Evolutionary conservation across 495 filamentous ascomycete genomes (phyloP).

Genomic region (Podospora comata): DNA sequence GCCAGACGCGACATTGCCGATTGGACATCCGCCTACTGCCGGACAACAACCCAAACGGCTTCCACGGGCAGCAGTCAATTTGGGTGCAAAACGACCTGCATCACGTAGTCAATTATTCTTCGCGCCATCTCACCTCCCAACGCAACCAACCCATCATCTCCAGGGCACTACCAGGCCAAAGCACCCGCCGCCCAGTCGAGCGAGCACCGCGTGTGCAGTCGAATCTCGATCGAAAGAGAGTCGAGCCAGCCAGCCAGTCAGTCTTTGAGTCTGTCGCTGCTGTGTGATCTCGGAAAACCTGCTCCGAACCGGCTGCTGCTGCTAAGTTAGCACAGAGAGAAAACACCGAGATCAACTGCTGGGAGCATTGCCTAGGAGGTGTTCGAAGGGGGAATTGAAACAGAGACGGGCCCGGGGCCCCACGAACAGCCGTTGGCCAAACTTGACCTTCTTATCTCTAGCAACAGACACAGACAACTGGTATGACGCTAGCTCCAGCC

Average conservation of each 20-base stretch:
- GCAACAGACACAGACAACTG: constrained; percentile 17
- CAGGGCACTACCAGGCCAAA: not conserved
- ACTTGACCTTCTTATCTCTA: constrained; percentile 21
- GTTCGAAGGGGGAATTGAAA: not conserved
- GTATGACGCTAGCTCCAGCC: constrained; percentile 33
- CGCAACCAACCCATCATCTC: not conserved
- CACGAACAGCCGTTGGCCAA: constrained; percentile 21
- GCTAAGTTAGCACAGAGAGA: not conserved
- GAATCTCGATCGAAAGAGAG: not conserved
- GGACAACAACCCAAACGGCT: not conserved
- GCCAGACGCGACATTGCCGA: constrained; percentile 1
- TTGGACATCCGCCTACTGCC: not conserved
- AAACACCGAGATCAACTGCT: not conserved
- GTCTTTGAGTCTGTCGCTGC: not conserved
- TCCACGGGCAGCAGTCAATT: not conserved
- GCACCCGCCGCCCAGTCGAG: not conserved
- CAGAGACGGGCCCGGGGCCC: not conserved
- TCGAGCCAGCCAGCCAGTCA: not conserved
- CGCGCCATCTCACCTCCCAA: constrained; percentile 9
- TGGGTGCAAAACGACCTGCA: not conserved
- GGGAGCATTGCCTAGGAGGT: not conserved
- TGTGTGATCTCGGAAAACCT: constrained; percentile 3
- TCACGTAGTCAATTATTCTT: constrained; percentile 14
- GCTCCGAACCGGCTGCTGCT: not conserved
- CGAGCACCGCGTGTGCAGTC: not conserved